Percentiles rank a stretch among this genome's conserved stretches.
Evolutionary conservation across 805 yeast species (phyloP).

Genomic region (Candida anglica): DNA sequence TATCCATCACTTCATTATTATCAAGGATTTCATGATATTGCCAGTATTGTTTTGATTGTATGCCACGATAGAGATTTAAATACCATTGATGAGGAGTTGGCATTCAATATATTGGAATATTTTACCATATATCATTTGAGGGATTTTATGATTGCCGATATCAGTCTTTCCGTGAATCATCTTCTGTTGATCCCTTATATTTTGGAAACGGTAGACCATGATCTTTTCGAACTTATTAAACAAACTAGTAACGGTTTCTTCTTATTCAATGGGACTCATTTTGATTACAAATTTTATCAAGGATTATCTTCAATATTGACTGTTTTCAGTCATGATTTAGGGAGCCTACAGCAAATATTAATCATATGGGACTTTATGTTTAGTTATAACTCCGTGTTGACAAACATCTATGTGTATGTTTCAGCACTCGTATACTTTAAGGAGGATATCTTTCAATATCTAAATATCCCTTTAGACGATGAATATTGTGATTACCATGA

Average conservation of each 20-base stretch:
- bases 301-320: conserved; percentile 78
- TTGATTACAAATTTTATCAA: conserved; percentile 45
- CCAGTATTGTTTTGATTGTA: conserved; percentile 58
- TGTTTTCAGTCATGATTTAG: conserved; percentile 68
- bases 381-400: conserved; percentile 49
- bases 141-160: conserved; percentile 77
- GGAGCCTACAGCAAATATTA: conserved; percentile 45
- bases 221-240: conserved; percentile 36
- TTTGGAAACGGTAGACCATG: conserved; percentile 44
- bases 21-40: conserved; percentile 92
- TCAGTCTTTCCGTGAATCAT: conserved; percentile 64
- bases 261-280: conserved; percentile 20
- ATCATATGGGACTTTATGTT: conserved; percentile 69
- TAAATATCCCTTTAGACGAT: conserved; percentile 53
- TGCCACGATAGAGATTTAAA: conserved; percentile 24
- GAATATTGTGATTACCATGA: conserved; percentile 6
- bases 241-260: conserved; percentile 29
- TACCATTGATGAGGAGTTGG: conserved; percentile 20
- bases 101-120: conserved; percentile 46
- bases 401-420: conserved; percentile 59
- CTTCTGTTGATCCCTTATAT: conserved; percentile 63
- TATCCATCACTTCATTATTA: conserved; percentile 70
- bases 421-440: conserved; percentile 47
- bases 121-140: conserved; percentile 63
- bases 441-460: conserved; percentile 32